These are phyloP conservation scores for Pyrus betulifolia DNA, from an alignment of 306 rosid genomes.

Conservation along the genomic window DNA sequence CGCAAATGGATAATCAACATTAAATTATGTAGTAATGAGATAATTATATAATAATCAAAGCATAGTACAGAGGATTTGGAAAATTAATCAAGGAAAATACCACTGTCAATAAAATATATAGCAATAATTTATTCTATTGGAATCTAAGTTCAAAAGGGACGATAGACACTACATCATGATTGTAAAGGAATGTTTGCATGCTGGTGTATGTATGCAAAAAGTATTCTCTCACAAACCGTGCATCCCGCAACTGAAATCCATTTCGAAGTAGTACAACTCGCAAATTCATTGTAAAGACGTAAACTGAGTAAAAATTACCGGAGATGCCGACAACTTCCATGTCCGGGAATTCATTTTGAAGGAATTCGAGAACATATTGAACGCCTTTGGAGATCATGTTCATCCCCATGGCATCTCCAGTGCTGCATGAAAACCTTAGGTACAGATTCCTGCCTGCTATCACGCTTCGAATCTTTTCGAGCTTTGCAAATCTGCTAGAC, in stretches of 20 bases:
- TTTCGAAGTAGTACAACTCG: neutral
- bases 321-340: conserved; percentile 31
- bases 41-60: neutral
- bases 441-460: conserved; percentile 18
- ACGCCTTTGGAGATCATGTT: conserved; percentile 32
- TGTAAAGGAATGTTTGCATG: neutral
- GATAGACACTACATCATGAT: neutral
- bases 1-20: neutral
- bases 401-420: conserved; percentile 35
- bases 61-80: neutral
- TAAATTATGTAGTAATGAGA: neutral
- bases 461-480: conserved; percentile 8
- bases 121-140: neutral
- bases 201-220: neutral
- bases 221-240: neutral
- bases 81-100: neutral
- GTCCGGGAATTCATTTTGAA: conserved; percentile 14
- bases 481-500: conserved; percentile 23
- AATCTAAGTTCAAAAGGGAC: neutral
- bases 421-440: conserved; percentile 23
- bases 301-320: neutral
- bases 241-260: neutral
- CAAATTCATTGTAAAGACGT: neutral
- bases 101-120: neutral
- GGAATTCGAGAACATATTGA: conserved; percentile 21